Base-by-base conservation (phyloP, 1,284 basidiomycete genomes). In the Peniophora sp. region DNA sequence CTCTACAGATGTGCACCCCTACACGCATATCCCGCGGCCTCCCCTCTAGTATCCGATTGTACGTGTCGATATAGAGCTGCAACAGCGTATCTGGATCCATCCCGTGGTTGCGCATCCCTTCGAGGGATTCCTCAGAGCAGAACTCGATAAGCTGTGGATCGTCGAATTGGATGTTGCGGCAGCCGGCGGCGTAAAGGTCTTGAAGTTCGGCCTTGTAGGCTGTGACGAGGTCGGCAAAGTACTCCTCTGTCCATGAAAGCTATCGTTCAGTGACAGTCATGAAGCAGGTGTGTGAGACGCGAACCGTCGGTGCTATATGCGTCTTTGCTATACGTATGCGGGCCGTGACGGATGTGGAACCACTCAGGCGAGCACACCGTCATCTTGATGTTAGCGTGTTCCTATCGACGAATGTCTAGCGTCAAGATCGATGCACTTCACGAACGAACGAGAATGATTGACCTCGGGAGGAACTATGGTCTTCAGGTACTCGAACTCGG, bases 1-100 rank as follows among this genome's bases (percentile, higher is more conserved):
- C 87, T 49, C 89, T 76, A 65, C 88, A 91, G 57, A 89, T 76
- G 63, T 92, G 89, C 25, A 91, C 66, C 10, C 85, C 80, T 24
- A 85, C 68, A 36, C 68, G 76, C 70, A 92, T 74, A 67, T 90
- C 86, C 35, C 58, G 57, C 1, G 85, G 84, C 41, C 79, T 75
- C 48, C 69, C 72, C 52, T 72, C 65, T 12, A 89, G 72, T 55
- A 77, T 80, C 43, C 81, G 71, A 65, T 89, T 89, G 71, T 86
- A 85, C 48, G 83, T 71, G 48, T 74, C 72, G 59, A 88, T 82
- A 64, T 89, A 91, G 1, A 75, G 76, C 54, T 86, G 74, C 22
- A 89, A 70, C 36, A 89, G 71, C 2, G 75, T 76, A 53, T 78
- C 80, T 24, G 79, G 74, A 60, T 88, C 81, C 17, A 78, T 69